A percentile compares a stretch with the other conserved stretches of the same genome.
Evolutionary conservation across 306 rosid species (phyloP).

Genomic region (Phaseolus lunatus): DNA sequence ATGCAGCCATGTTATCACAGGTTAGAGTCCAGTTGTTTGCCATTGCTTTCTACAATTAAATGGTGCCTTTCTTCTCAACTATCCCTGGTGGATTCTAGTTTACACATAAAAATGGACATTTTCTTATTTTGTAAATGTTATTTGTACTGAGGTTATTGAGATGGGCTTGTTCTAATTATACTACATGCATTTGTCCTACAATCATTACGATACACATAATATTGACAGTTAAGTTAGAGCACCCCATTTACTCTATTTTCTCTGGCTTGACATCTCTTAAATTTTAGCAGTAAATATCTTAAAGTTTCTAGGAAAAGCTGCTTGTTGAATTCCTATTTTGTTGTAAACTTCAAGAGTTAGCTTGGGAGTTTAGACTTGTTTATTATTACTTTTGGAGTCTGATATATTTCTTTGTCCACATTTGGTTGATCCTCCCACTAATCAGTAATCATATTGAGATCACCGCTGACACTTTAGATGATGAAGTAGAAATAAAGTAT

Average conservation of each 20-base stretch:
- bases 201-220: slow-evolving; percentile 22
- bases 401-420: slow-evolving; percentile 4
- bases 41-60: slow-evolving; percentile 19
- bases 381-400: slow-evolving; percentile 19
- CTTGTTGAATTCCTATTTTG: background rate
- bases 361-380: slow-evolving; percentile 25
- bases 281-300: slow-evolving; percentile 4
- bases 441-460: slow-evolving; percentile 13
- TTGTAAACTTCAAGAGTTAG: slow-evolving; percentile 23
- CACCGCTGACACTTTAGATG: slow-evolving; percentile 15
- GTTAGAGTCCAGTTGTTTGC: slow-evolving; percentile 54
- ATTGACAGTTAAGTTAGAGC: slow-evolving; percentile 9
- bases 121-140: slow-evolving; percentile 26
- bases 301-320: slow-evolving; percentile 3
- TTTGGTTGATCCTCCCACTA: slow-evolving; percentile 20
- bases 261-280: background rate
- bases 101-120: slow-evolving; percentile 22
- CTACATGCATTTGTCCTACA: slow-evolving; percentile 33
- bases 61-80: slow-evolving; percentile 23
- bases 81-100: slow-evolving; percentile 28
- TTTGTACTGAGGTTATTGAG: background rate
- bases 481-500: slow-evolving; percentile 23
- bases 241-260: slow-evolving; percentile 12
- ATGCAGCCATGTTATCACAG: slow-evolving; percentile 94
- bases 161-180: slow-evolving; percentile 9